These are phyloP conservation scores for Daucus carota DNA, from an alignment of 129 eudicot genomes.

Conservation along the genomic window DH1_v3.0 NC_030389.2:6097001-6097500, in stretches of 20 bases:
- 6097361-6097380: conserved; percentile 92
- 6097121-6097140: neutral
- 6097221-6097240: conserved; percentile 79
- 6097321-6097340: conserved; percentile 58
- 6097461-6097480: neutral
- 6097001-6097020: conserved; percentile 50
- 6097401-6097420: neutral
- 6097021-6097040: conserved; percentile 62
- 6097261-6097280: conserved; percentile 92
- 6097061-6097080: conserved; percentile 45
- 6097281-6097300: conserved; percentile 73
- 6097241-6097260: conserved; percentile 90
- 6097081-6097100: neutral
- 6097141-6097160: conserved; percentile 67
- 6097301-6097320: conserved; percentile 88
- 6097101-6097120: too few relatives aligned
- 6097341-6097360: conserved; percentile 73
- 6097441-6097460: neutral
- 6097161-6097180: conserved; percentile 65
- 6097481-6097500: neutral
- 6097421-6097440: neutral
- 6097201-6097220: conserved; percentile 93
- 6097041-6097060: conserved; percentile 90
- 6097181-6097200: conserved; percentile 69
- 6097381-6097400: neutral